Evolutionary conservation across 805 yeast genomes (phyloP).

Genomic region (Nakazawaea holstii): DNA sequence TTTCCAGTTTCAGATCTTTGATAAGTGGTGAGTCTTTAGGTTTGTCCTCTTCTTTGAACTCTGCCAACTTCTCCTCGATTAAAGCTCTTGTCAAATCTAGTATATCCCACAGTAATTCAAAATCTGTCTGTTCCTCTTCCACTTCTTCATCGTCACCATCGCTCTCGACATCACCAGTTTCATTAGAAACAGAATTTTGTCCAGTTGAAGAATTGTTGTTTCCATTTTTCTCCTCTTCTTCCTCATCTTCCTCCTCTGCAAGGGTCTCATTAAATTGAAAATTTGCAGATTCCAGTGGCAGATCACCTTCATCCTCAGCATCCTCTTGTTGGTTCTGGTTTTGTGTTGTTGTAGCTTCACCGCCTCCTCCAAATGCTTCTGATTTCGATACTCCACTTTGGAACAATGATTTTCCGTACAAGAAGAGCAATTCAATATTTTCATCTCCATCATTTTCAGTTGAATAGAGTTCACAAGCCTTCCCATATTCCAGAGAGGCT

Average conservation of each 20-base stretch:
- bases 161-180: conserved; percentile 17
- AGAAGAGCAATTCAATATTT: conserved; percentile 62
- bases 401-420: conserved; percentile 78
- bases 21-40: conserved; percentile 1
- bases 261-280: conserved; percentile 30
- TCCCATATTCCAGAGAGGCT: conserved; percentile 68
- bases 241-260: conserved; percentile 30
- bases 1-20: conserved; percentile 23
- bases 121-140: conserved; percentile 58
- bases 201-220: not conserved
- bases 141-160: conserved; percentile 19
- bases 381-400: conserved; percentile 70
- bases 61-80: conserved; percentile 41
- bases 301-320: conserved; percentile 19
- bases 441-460: conserved; percentile 53
- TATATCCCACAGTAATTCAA: conserved; percentile 86
- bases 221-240: conserved; percentile 21
- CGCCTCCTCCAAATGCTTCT: conserved; percentile 63
- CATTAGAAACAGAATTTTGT: too few species aligned
- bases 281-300: conserved; percentile 16
- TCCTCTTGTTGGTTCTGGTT: conserved; percentile 18
- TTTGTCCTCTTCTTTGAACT: conserved; percentile 13
- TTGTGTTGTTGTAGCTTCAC: conserved; percentile 19
- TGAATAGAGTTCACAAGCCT: conserved; percentile 59
- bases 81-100: conserved; percentile 72